Conservation (phyloP, 2,329 filamentous ascomycete species). For the Lecanicillium sp. region DNA sequence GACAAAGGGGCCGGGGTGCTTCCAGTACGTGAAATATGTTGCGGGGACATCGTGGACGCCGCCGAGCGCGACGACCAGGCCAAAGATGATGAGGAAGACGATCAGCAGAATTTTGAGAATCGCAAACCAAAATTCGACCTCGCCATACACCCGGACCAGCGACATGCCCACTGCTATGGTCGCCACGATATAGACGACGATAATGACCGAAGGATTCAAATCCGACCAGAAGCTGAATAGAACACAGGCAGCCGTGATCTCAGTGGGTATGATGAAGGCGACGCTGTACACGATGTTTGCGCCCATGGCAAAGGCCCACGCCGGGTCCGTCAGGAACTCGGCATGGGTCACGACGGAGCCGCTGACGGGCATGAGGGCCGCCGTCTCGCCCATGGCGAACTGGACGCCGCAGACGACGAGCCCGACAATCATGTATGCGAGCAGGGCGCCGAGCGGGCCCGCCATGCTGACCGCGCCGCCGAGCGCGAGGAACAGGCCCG, state of each 20-base stretch:
- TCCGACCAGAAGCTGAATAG: conserved; percentile 19
- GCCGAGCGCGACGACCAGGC: conserved; percentile 33
- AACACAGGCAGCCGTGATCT: conserved; percentile 18
- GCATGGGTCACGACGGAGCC: too few relatives aligned
- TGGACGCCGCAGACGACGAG: conserved; percentile 15
- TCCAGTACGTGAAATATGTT: too few relatives aligned
- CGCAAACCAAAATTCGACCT: conserved; percentile 44
- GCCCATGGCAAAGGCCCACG: conserved; percentile 20
- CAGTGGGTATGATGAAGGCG: conserved; percentile 18
- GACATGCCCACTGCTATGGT: conserved; percentile 18
- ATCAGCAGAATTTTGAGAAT: conserved; percentile 38
- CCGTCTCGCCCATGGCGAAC: too few relatives aligned
- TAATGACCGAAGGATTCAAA: conserved; percentile 14
- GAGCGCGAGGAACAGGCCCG: conserved; percentile 22
- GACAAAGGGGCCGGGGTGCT: too few relatives aligned
- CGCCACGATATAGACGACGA: conserved; percentile 17
- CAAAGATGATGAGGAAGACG: conserved; percentile 31
- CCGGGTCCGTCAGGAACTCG: too few relatives aligned
- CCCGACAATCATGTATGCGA: conserved; percentile 15
- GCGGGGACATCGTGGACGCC: conserved; percentile 28
- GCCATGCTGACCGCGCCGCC: conserved; percentile 15
- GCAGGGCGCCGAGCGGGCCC: conserved; percentile 16
- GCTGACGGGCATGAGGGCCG: too few relatives aligned
- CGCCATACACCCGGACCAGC: conserved; percentile 35
- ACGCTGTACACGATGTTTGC: conserved; percentile 20